A percentile compares a stretch with the other conserved stretches of the same genome.
phyloP scores from a whole-genome alignment of 805 yeast genomes.

The Metschnikowia noctiluminum region DNA sequence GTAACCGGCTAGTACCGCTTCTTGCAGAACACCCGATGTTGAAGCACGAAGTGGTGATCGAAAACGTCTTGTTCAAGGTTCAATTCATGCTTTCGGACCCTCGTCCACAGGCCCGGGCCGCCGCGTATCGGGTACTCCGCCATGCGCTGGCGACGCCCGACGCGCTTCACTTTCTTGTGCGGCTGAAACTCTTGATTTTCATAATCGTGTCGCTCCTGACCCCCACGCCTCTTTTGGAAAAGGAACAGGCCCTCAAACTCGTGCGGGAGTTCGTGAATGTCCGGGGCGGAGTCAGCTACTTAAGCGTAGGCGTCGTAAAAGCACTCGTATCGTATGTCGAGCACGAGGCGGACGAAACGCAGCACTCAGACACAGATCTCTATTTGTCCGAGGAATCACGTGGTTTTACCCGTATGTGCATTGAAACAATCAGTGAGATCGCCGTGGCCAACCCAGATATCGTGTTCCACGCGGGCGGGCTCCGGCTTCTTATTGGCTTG shows the following conservation, averaged over 20 bases:
- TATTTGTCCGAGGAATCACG: constrained; percentile 2
- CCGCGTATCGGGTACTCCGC: constrained; percentile 74
- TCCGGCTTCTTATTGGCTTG: constrained; percentile 44
- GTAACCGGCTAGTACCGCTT: constrained; percentile 62
- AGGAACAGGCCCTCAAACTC: constrained; percentile 74
- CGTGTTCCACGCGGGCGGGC: constrained; percentile 51
- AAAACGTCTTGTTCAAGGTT: constrained; percentile 54
- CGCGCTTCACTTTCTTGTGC: constrained; percentile 52
- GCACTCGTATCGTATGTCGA: constrained; percentile 65
- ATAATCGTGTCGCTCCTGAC: constrained; percentile 63
- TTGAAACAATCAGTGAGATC: constrained; percentile 40
- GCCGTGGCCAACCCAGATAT: constrained; percentile 37
- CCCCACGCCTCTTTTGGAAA: constrained; percentile 55
- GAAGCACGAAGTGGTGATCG: constrained; percentile 59
- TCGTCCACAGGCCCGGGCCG: constrained; percentile 61
- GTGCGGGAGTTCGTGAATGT: constrained; percentile 59
- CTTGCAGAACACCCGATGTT: constrained; percentile 56
- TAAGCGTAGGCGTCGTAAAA: constrained; percentile 62
- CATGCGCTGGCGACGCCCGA: constrained; percentile 54
- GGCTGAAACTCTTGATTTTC: constrained; percentile 57
- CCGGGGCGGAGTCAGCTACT: constrained; percentile 45
- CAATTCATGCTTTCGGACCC: constrained; percentile 58
- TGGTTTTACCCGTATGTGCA: constrained; percentile 29
- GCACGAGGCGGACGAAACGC: constrained; percentile 21
- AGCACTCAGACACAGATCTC: constrained; percentile 1